Conservation (phyloP, 2,329 filamentous ascomycete genomes). For the Botrytis elliptica region DNA sequence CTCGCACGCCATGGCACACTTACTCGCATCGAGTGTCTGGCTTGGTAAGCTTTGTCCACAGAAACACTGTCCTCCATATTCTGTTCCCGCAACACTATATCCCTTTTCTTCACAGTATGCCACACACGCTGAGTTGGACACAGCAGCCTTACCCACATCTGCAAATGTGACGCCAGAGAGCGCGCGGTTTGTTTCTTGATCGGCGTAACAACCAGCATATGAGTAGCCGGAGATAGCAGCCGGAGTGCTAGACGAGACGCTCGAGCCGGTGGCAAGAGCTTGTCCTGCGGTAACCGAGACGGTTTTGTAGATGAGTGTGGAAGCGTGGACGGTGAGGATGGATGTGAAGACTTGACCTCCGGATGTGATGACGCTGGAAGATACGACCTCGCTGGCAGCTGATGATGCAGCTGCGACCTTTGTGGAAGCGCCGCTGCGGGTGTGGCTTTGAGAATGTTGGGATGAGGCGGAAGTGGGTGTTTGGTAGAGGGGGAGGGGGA, state of each 20-base stretch:
- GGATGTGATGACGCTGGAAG: slow-evolving; percentile 25
- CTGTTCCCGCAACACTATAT: slow-evolving; percentile 49
- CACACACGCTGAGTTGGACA: slow-evolving; percentile 49
- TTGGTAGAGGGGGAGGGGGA: not conserved
- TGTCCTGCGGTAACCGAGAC: slow-evolving; percentile 32
- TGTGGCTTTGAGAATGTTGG: not conserved
- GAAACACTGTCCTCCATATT: slow-evolving; percentile 50
- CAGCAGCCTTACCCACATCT: slow-evolving; percentile 41
- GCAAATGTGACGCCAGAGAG: slow-evolving; percentile 45
- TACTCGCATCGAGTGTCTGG: slow-evolving; percentile 45
- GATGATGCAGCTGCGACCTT: slow-evolving; percentile 16
- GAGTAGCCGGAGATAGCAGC: slow-evolving; percentile 39
- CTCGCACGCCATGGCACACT: slow-evolving; percentile 51
- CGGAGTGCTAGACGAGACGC: slow-evolving; percentile 30
- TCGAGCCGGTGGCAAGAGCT: slow-evolving; percentile 26
- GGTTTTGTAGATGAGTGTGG: slow-evolving; percentile 46
- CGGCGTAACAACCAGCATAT: slow-evolving; percentile 47
- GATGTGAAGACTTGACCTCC: not conserved
- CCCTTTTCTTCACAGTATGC: slow-evolving; percentile 48
- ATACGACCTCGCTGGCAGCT: slow-evolving; percentile 38
- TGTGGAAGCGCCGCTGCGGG: slow-evolving; percentile 10
- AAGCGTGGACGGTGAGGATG: slow-evolving; percentile 36
- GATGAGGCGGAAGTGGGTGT: not conserved
- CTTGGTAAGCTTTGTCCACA: slow-evolving; percentile 46
- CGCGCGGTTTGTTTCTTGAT: slow-evolving; percentile 41